Percentiles rank a stretch among this genome's conserved stretches.
These are phyloP conservation scores for Leccinum fallax DNA, from an alignment of 1,284 basidiomycete species.

Conservation along the genomic window DNA sequence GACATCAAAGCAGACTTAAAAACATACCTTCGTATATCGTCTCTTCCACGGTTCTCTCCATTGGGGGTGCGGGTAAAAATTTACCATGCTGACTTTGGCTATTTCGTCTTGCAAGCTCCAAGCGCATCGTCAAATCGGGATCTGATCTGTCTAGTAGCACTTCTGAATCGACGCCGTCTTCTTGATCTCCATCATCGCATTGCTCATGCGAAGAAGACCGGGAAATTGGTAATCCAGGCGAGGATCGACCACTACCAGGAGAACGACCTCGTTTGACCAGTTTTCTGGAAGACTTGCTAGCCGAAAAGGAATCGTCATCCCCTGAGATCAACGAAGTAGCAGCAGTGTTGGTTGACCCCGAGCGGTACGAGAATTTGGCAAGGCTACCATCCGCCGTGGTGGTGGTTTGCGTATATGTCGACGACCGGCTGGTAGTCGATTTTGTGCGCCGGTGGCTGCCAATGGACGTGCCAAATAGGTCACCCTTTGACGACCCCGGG, in stretches of 20 bases:
- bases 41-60: constrained; percentile 55
- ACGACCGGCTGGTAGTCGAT: constrained; percentile 69
- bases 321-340: constrained; percentile 59
- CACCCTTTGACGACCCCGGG: constrained; percentile 61
- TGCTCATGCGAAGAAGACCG: constrained; percentile 46
- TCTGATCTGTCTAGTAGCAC: constrained; percentile 62
- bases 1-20: constrained; percentile 1
- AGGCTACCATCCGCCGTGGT: constrained; percentile 64
- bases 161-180: constrained; percentile 42
- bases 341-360: constrained; percentile 63
- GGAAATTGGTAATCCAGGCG: constrained; percentile 40
- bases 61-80: constrained; percentile 38
- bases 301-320: constrained; percentile 59
- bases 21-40: constrained; percentile 74
- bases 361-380: constrained; percentile 68
- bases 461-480: constrained; percentile 71
- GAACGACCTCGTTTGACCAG: constrained; percentile 62
- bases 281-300: constrained; percentile 52
- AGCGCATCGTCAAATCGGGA: constrained; percentile 67
- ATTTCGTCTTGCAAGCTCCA: constrained; percentile 80
- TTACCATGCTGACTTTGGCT: constrained; percentile 71
- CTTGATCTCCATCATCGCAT: constrained; percentile 45
- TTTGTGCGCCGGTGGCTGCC: constrained; percentile 59
- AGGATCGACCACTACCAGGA: constrained; percentile 45
- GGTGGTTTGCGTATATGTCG: constrained; percentile 64